phyloP scores from a whole-genome alignment of 1,139 yeast species.

The Pneumocystis sp. region DNA sequence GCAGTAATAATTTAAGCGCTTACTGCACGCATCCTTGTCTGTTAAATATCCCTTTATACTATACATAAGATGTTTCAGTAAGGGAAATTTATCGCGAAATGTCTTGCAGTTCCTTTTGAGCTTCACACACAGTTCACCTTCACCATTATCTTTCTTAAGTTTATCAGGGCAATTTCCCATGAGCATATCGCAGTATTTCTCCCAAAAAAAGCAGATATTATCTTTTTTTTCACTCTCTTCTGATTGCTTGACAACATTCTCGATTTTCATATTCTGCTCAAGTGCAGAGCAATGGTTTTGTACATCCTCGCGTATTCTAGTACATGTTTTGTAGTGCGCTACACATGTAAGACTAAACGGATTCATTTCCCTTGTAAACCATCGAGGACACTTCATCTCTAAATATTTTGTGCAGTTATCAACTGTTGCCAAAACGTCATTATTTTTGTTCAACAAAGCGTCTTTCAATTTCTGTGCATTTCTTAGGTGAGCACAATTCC shows the following conservation, averaged over 20 bases:
- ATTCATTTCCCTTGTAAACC: not conserved
- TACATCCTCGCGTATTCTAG: not conserved
- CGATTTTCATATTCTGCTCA: not conserved
- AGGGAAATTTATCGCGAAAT: too few species aligned
- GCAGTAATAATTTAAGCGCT: too few species aligned
- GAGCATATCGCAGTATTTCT: not conserved
- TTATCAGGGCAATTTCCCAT: not conserved
- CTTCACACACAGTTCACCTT: too few species aligned
- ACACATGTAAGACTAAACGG: not conserved
- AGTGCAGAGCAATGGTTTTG: not conserved
- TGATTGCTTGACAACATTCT: too few species aligned
- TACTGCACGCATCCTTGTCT: too few species aligned
- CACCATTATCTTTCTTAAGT: not conserved
- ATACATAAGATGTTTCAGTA: too few species aligned
- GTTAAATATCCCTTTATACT: too few species aligned
- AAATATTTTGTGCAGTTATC: not conserved
- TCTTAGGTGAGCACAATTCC: not conserved
- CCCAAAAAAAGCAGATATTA: not conserved
- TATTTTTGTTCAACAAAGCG: not conserved
- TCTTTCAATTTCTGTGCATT: not conserved
- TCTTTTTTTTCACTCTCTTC: not conserved
- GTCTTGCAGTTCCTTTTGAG: too few species aligned
- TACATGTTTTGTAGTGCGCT: not conserved
- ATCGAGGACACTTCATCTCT: not conserved
- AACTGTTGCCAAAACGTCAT: not conserved